Evolutionary conservation across 495 filamentous ascomycete species (phyloP).

Genomic region (Massariosphaeria phaeospora): DNA sequence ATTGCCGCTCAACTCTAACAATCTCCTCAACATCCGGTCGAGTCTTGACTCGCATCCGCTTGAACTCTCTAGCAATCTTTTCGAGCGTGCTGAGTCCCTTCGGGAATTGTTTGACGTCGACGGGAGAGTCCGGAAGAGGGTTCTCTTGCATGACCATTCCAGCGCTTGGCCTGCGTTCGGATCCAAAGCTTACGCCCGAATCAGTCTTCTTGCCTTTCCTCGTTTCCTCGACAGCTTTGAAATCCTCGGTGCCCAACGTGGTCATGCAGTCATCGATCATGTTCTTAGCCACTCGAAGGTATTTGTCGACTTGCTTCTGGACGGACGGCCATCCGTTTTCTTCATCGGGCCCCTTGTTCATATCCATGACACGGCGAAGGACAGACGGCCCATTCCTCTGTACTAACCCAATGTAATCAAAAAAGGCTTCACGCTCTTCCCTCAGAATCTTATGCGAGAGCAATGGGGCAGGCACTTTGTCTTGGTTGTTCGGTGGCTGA

Average conservation of each 20-base stretch:
- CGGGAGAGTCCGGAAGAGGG: slow-evolving; percentile 23
- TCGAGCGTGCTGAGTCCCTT: slow-evolving; percentile 53
- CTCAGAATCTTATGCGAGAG: slow-evolving; percentile 52
- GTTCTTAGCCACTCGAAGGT: slow-evolving; percentile 55
- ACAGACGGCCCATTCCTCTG: slow-evolving; percentile 54
- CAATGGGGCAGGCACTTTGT: slow-evolving; percentile 47
- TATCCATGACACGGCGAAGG: slow-evolving; percentile 52
- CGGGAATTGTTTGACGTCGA: slow-evolving; percentile 32
- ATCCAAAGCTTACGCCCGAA: slow-evolving; percentile 59
- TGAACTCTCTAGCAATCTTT: slow-evolving; percentile 54
- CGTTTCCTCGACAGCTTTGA: slow-evolving; percentile 38
- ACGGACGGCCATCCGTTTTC: slow-evolving; percentile 56
- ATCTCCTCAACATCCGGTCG: slow-evolving; percentile 35
- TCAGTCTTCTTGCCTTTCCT: slow-evolving; percentile 54
- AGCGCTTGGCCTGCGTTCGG: slow-evolving; percentile 34
- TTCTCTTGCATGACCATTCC: slow-evolving; percentile 18
- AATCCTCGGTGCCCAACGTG: slow-evolving; percentile 47
- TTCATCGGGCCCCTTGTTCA: slow-evolving; percentile 49
- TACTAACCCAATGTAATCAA: slow-evolving; percentile 59
- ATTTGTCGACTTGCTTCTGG: slow-evolving; percentile 54
- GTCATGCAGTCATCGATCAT: slow-evolving; percentile 57
- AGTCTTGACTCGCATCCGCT: slow-evolving; percentile 41
- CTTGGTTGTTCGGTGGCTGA: slow-evolving; percentile 40
- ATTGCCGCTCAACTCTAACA: slow-evolving; percentile 19
- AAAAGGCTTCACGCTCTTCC: slow-evolving; percentile 60